Conservation (phyloP, 805 yeast species). For the Wickerhamomyces bovis region DNA sequence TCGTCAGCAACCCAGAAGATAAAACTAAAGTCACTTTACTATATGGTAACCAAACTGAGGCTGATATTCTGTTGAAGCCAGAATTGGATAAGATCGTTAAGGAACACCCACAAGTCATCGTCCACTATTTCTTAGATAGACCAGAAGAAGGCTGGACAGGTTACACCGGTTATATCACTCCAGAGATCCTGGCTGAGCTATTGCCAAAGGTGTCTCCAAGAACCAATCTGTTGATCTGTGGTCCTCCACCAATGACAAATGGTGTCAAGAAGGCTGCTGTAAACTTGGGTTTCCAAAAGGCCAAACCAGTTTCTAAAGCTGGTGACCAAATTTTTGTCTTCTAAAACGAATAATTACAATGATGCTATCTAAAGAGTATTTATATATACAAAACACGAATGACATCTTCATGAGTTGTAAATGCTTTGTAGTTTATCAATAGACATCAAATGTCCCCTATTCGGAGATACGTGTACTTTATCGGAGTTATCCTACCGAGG, state of each 20-base stretch:
- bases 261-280: constrained; percentile 77
- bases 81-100: constrained; percentile 68
- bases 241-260: constrained; percentile 90
- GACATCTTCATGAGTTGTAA: neutral
- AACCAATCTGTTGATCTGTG: constrained; percentile 76
- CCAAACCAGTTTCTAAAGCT: constrained; percentile 82
- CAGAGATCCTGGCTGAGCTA: constrained; percentile 58
- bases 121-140: constrained; percentile 71
- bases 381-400: no score
- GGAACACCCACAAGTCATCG: constrained; percentile 48
- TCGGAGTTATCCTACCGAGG: neutral
- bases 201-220: constrained; percentile 58
- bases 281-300: constrained; percentile 69
- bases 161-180: constrained; percentile 72
- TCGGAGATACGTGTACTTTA: neutral
- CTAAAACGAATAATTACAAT: constrained; percentile 26
- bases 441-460: neutral
- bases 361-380: neutral
- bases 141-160: constrained; percentile 70
- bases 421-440: no score
- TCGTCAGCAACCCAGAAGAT: constrained; percentile 71
- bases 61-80: constrained; percentile 72
- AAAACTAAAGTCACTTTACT: constrained; percentile 66
- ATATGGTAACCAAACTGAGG: constrained; percentile 76
- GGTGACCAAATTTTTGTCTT: constrained; percentile 90